Evolutionary conservation across 371 early-diverging fungal genomes (phyloP).

Genomic region (Synchytrium microbalum): DNA sequence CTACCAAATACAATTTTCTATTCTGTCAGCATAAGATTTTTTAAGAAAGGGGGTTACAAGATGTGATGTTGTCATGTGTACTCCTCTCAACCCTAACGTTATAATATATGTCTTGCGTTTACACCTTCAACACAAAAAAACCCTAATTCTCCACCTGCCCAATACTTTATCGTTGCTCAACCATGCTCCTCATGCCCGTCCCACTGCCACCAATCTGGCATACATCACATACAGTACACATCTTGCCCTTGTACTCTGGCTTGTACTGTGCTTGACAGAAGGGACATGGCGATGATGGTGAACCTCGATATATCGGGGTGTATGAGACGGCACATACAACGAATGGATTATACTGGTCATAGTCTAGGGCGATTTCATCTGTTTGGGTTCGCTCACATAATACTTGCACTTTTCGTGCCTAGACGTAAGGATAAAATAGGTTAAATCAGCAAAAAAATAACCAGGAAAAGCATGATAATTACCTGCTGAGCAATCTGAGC

Average conservation of each 20-base stretch:
- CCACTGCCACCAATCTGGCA: conserved; percentile 42
- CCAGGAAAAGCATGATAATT: conserved; percentile 5
- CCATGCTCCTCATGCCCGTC: conserved; percentile 22
- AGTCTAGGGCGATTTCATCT: conserved; percentile 75
- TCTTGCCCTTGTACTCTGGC: conserved; percentile 64
- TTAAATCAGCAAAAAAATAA: conserved; percentile 2
- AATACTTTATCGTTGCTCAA: conserved; percentile 1
- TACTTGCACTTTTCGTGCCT: conserved; percentile 75
- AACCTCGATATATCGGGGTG: conserved; percentile 81
- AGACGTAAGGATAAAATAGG: not conserved
- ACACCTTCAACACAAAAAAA: no score
- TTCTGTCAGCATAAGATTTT: no score
- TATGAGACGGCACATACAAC: conserved; percentile 70
- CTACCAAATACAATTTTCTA: no score
- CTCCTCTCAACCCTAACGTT: not conserved
- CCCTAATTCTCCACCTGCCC: no score
- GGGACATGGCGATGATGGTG: conserved; percentile 66
- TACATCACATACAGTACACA: conserved; percentile 81
- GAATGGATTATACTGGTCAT: conserved; percentile 90
- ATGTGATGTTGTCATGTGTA: no score
- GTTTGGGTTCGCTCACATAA: conserved; percentile 69
- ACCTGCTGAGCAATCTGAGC: conserved; percentile 66
- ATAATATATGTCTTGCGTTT: not conserved
- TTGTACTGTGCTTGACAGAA: conserved; percentile 83
- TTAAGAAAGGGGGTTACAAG: no score